A percentile compares a stretch with the other conserved stretches of the same genome.
phyloP scores from a whole-genome alignment of 1,284 basidiomycete species.

The Gomphus sp. region DNA sequence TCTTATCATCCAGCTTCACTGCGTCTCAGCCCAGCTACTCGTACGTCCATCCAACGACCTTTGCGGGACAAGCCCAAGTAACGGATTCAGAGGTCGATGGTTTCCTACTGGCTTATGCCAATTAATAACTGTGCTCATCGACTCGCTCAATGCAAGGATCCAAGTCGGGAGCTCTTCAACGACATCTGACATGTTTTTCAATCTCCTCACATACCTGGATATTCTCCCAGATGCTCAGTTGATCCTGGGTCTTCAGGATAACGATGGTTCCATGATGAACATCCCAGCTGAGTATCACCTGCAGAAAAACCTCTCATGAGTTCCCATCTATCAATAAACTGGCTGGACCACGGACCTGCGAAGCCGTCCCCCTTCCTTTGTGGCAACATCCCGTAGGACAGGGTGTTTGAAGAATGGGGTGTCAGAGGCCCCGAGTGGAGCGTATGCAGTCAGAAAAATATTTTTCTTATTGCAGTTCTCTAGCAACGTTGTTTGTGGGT shows the following conservation, averaged over 20 bases:
- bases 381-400: slow-evolving; percentile 27
- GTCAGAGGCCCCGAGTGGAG: slow-evolving; percentile 37
- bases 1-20: neutral
- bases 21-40: slow-evolving; percentile 16
- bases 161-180: neutral
- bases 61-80: slow-evolving; percentile 1
- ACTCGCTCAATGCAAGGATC: slow-evolving; percentile 13
- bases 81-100: slow-evolving; percentile 12
- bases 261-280: slow-evolving; percentile 14
- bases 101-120: slow-evolving; percentile 16
- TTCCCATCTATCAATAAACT: neutral
- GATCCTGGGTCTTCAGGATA: slow-evolving; percentile 22
- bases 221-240: slow-evolving; percentile 25
- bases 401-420: slow-evolving; percentile 29
- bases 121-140: slow-evolving; percentile 12
- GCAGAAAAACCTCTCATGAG: slow-evolving; percentile 19
- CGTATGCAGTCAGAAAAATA: slow-evolving; percentile 44
- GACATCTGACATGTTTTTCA: neutral
- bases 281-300: slow-evolving; percentile 23
- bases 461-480: slow-evolving; percentile 35
- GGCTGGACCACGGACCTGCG: slow-evolving; percentile 17
- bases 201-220: slow-evolving; percentile 13
- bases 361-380: slow-evolving; percentile 27
- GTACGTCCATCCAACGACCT: slow-evolving; percentile 16
- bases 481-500: slow-evolving; percentile 34